Conservation (phyloP, 2,329 filamentous ascomycete genomes). For the Orbilia ellipsospora region DNA sequence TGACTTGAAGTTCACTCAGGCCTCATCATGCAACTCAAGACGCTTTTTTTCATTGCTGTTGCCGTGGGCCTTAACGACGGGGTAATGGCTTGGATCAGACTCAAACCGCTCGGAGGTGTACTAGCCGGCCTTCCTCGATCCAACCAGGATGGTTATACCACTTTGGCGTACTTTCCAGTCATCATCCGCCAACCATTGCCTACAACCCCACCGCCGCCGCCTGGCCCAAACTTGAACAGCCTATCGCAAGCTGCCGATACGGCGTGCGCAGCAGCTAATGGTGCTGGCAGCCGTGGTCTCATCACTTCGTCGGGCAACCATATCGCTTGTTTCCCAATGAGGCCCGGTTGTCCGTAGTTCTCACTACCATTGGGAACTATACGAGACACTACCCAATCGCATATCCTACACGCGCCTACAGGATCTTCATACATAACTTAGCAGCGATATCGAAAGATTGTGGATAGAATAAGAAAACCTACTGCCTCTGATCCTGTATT, state of each 20-base stretch:
- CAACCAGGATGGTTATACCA: conserved; percentile 39
- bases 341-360: conserved; percentile 29
- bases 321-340: conserved; percentile 28
- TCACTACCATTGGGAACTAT: not conserved
- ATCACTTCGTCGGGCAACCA: conserved; percentile 22
- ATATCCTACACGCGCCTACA: too few relatives aligned
- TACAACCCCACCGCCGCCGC: not conserved
- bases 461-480: too few relatives aligned
- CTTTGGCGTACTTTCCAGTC: conserved; percentile 35
- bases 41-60: conserved; percentile 22
- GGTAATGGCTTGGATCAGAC: conserved; percentile 30
- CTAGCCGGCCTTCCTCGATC: conserved; percentile 23
- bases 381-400: too few relatives aligned
- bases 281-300: conserved; percentile 7
- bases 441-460: too few relatives aligned
- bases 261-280: conserved; percentile 15
- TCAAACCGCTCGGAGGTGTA: conserved; percentile 25
- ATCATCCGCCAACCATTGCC: conserved; percentile 33
- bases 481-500: too few relatives aligned
- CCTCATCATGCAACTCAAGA: conserved; percentile 26
- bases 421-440: too few relatives aligned
- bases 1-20: too few relatives aligned
- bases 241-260: conserved; percentile 7
- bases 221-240: conserved; percentile 27
- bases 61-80: conserved; percentile 19